Base-by-base conservation (phyloP, 2,329 filamentous ascomycete species). In the Diaporthe destruens region DNA sequence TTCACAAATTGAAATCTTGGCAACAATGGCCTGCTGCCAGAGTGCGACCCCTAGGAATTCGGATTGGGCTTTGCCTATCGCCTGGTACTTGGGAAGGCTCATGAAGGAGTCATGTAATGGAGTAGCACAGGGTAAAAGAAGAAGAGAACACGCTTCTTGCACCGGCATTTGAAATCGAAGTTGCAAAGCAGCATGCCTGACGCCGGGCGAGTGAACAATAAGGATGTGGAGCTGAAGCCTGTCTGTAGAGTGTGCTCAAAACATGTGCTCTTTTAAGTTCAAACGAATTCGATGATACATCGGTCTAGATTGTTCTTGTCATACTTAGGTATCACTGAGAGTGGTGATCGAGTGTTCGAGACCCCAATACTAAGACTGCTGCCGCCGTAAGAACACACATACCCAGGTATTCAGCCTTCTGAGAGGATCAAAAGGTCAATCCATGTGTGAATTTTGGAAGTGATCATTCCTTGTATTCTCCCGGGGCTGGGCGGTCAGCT, bases 401-500 rank as follows among this genome's bases (percentile, higher is more conserved):
- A 25, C 18, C 32, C 61, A 18, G 12, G 44, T 14, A 18, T 55
- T 14, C 1, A 12, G 4, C 32, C 9, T 36, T 53, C 8, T 14
- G 12, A 20, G n/a, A 12, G 47, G 47, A 53, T 39, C 39, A n/a
- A 11, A 66, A 39, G 61, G 47, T 11, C 9, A 11, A 29, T 3
- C 11, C 12, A 5, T 39, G 12, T 11, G n/a, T 20, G 4, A 39
- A 36, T 2, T 39, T 12, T 53, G n/a, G 16, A 23, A 39, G 25
- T 39, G 32, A n/a, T 25, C n/a, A 66, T 36, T 49, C 32, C 34
- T 3, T 53, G 20, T 2, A 53, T 53, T 66, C 32, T 53, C 12
- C 61, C 61, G 61, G 32, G 12, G 61, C 32, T 66, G 47, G 32
- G 61, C 25, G 6, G 47, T 53, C 61, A 66, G 61, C n/a, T 53